Evolutionary conservation across 305 asterid species (phyloP).

Genomic region (Rubia peregrina): DNA sequence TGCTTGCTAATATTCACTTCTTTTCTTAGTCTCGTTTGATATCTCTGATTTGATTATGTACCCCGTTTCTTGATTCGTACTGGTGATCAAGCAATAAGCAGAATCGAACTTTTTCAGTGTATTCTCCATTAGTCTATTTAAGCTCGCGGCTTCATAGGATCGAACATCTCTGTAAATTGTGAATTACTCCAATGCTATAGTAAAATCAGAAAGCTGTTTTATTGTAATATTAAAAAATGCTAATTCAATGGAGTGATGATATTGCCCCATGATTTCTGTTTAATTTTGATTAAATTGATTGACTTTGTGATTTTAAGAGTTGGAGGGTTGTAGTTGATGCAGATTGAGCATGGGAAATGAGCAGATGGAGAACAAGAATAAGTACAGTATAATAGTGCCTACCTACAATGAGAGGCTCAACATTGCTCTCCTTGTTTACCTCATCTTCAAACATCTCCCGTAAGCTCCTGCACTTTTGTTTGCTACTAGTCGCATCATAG

Average conservation of each 20-base stretch:
- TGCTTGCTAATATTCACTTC: neutral
- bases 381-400: constrained; percentile 82
- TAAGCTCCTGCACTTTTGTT: constrained; percentile 22
- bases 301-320: constrained; percentile 5
- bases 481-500: neutral
- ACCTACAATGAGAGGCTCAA: constrained; percentile 97
- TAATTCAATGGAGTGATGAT: neutral
- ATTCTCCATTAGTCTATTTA: neutral
- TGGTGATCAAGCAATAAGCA: neutral
- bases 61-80: neutral
- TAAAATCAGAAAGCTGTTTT: neutral
- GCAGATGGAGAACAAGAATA: constrained; percentile 40
- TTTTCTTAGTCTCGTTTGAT: neutral
- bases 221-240: neutral
- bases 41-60: neutral
- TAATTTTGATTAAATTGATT: neutral
- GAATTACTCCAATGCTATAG: neutral
- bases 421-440: constrained; percentile 76
- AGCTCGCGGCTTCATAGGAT: neutral
- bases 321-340: constrained; percentile 1
- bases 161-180: neutral
- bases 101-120: neutral
- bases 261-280: neutral
- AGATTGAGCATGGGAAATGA: constrained; percentile 17
- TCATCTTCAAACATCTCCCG: constrained; percentile 81